Conservation (phyloP, 2,329 filamentous ascomycete genomes). For the Hypomyces rosellus region DNA sequence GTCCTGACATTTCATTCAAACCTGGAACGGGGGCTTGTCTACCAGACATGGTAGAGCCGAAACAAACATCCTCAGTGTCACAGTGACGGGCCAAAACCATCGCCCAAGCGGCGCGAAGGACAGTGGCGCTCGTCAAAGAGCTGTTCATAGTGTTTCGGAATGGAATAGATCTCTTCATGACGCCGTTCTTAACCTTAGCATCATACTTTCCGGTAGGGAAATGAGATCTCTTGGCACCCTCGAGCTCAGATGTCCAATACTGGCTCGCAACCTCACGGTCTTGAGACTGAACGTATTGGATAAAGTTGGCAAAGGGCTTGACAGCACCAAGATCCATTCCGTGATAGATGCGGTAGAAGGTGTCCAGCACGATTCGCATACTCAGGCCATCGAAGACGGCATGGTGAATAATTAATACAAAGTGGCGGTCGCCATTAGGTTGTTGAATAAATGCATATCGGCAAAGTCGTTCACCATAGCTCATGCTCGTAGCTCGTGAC, state of each 20-base stretch:
- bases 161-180: not conserved
- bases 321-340: not conserved
- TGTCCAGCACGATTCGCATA: constrained; percentile 6
- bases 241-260: not conserved
- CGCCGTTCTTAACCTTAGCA: not conserved
- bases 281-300: not conserved
- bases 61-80: constrained; percentile 12
- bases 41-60: constrained; percentile 13
- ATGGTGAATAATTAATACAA: constrained; percentile 6
- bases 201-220: not conserved
- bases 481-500: constrained; percentile 1
- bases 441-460: constrained; percentile 5
- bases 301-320: not conserved
- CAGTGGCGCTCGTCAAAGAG: constrained; percentile 2
- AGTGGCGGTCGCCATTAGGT: not conserved
- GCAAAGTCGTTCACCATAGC: constrained; percentile 8
- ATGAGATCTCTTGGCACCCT: not conserved
- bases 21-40: constrained; percentile 10
- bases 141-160: not conserved
- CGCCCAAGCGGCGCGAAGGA: constrained; percentile 9
- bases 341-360: constrained; percentile 1
- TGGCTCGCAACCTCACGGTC: not conserved
- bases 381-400: constrained; percentile 15
- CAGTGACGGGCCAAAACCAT: constrained; percentile 9
- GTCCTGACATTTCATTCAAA: not conserved